Evolutionary conservation across 140 eudicot species (phyloP).

Genomic region (Anethum foeniculum): DNA sequence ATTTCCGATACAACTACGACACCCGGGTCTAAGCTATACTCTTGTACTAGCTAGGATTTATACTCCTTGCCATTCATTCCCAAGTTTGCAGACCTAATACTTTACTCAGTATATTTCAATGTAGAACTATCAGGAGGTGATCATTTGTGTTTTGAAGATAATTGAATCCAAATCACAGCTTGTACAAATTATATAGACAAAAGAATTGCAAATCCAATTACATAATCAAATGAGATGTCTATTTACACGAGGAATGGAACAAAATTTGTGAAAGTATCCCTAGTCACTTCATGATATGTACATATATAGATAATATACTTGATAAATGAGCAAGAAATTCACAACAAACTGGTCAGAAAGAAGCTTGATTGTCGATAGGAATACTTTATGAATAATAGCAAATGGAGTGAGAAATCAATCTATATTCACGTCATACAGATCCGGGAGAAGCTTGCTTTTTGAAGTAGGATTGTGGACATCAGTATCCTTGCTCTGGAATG

Average conservation of each 20-base stretch:
- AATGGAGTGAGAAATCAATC: background rate
- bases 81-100: background rate
- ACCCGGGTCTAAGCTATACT: too few species aligned
- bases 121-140: background rate
- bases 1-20: too few species aligned
- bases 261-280: background rate
- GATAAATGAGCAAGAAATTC: background rate
- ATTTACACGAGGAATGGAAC: background rate
- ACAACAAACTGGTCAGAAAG: background rate
- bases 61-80: background rate
- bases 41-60: too few species aligned
- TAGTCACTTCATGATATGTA: background rate
- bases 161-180: background rate
- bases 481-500: constrained; percentile 5
- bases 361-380: background rate
- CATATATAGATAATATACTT: background rate
- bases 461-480: background rate
- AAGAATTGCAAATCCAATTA: background rate
- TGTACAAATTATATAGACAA: background rate
- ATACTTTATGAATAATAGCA: background rate
- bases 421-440: background rate
- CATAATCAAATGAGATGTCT: background rate
- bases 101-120: background rate
- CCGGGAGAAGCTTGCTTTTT: constrained; percentile 11
- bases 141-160: background rate